phyloP scores from a whole-genome alignment of 1,284 basidiomycete genomes.

The Trametes hirsuta region DNA sequence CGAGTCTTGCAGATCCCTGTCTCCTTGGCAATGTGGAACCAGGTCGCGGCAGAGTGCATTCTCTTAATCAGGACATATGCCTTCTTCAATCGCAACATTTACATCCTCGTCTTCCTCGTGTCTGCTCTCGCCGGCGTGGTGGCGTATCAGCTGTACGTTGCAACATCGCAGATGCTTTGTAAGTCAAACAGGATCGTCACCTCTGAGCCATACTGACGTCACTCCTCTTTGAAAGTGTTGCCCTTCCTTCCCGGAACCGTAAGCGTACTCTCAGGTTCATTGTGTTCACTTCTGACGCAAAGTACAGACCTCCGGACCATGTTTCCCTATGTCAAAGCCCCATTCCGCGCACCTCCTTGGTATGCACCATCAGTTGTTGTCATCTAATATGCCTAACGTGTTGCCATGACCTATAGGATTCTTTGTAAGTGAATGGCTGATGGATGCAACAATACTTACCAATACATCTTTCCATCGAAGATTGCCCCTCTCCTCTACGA shows the following conservation, averaged over 20 bases:
- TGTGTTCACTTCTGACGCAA: not conserved
- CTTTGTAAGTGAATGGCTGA: constrained; percentile 54
- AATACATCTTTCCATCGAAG: constrained; percentile 37
- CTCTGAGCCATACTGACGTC: not conserved
- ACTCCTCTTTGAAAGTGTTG: constrained; percentile 48
- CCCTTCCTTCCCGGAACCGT: constrained; percentile 56
- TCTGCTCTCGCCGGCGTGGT: constrained; percentile 68
- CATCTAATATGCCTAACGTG: constrained; percentile 1
- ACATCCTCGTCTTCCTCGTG: constrained; percentile 57
- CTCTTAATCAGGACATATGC: constrained; percentile 81
- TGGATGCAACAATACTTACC: not conserved
- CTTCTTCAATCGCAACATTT: constrained; percentile 77
- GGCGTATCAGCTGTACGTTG: constrained; percentile 79
- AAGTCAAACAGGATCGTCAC: constrained; percentile 30
- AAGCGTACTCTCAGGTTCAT: not conserved
- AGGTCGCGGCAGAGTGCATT: constrained; percentile 78
- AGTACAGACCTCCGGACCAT: constrained; percentile 58
- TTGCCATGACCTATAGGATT: constrained; percentile 50
- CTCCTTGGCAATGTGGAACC: constrained; percentile 81
- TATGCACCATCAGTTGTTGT: constrained; percentile 30
- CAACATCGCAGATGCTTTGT: constrained; percentile 75
- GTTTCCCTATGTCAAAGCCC: constrained; percentile 76
- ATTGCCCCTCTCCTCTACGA: constrained; percentile 80
- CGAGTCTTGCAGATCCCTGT: constrained; percentile 62
- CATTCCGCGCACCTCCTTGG: constrained; percentile 78